phyloP scores from a whole-genome alignment of 306 rosid species.

The Fragaria iinumae region DNA sequence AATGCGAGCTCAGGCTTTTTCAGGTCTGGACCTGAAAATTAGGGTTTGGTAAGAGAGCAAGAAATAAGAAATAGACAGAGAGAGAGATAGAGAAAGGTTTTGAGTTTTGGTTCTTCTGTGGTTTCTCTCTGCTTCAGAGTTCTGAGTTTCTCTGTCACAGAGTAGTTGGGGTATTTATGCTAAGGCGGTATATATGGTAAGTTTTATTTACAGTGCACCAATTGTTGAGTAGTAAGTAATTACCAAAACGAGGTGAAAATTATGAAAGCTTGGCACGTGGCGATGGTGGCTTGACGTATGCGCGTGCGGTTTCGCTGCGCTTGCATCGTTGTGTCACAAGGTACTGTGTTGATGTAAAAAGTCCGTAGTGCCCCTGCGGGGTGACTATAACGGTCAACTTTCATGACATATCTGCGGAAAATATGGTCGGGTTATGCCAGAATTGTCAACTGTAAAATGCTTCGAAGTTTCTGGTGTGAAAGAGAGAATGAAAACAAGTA shows the following conservation, averaged over 20 bases:
- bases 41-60: conserved; percentile 28
- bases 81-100: background rate
- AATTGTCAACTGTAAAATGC: background rate
- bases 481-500: background rate
- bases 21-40: conserved; percentile 31
- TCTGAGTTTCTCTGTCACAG: background rate
- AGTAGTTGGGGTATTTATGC: conserved; percentile 70
- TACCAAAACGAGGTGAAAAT: background rate
- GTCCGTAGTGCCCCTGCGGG: conserved; percentile 14
- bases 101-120: background rate
- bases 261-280: conserved; percentile 8
- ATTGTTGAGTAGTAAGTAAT: background rate
- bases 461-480: background rate
- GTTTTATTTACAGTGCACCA: no score
- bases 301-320: conserved; percentile 19
- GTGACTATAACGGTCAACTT: conserved; percentile 2
- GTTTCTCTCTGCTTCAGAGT: background rate
- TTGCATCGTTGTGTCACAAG: conserved; percentile 4
- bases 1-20: conserved; percentile 27
- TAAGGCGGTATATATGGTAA: conserved; percentile 2
- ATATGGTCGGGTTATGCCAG: background rate
- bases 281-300: background rate
- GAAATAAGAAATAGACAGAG: background rate
- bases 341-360: background rate
- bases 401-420: background rate